phyloP scores from a whole-genome alignment of 495 filamentous ascomycete species.

The Penicillium parvum region DNA sequence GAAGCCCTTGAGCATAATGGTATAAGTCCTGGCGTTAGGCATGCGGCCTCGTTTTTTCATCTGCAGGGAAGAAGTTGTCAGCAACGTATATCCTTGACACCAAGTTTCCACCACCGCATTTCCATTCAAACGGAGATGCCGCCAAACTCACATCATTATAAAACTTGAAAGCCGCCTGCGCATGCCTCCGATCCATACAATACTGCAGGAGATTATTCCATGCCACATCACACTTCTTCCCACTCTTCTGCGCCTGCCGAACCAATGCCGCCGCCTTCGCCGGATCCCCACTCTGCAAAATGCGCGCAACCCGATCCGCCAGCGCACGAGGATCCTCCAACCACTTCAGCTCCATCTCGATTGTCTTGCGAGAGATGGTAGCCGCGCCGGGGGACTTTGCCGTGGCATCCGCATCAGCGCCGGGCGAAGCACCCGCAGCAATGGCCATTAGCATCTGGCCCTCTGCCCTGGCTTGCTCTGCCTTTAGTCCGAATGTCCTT shows the following conservation, averaged over 20 bases:
- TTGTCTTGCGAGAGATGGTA: slow-evolving; percentile 16
- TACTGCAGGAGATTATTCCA: slow-evolving; percentile 87
- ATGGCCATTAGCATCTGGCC: slow-evolving; percentile 18
- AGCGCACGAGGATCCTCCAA: slow-evolving; percentile 64
- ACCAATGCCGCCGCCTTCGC: slow-evolving; percentile 62
- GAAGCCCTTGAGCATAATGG: slow-evolving; percentile 74
- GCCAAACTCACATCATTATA: slow-evolving; percentile 70
- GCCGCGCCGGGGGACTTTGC: not conserved
- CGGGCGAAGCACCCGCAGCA: no score
- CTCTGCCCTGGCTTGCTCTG: slow-evolving; percentile 2
- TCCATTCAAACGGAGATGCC: no score
- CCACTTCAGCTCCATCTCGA: slow-evolving; percentile 55
- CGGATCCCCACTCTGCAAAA: slow-evolving; percentile 50
- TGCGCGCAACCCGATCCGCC: slow-evolving; percentile 53
- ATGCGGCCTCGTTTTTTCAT: slow-evolving; percentile 88
- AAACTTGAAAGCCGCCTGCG: slow-evolving; percentile 63
- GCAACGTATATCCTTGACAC: slow-evolving; percentile 1
- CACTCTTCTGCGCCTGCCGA: slow-evolving; percentile 56
- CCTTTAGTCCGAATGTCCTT: not conserved
- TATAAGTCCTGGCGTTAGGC: slow-evolving; percentile 75
- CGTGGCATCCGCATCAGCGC: no score
- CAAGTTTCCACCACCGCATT: no score
- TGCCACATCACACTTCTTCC: slow-evolving; percentile 58
- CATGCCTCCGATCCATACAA: slow-evolving; percentile 52
- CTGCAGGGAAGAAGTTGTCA: slow-evolving; percentile 36